Base-by-base conservation (phyloP, 2,329 filamentous ascomycete species). In the Botrytis elliptica region DNA sequence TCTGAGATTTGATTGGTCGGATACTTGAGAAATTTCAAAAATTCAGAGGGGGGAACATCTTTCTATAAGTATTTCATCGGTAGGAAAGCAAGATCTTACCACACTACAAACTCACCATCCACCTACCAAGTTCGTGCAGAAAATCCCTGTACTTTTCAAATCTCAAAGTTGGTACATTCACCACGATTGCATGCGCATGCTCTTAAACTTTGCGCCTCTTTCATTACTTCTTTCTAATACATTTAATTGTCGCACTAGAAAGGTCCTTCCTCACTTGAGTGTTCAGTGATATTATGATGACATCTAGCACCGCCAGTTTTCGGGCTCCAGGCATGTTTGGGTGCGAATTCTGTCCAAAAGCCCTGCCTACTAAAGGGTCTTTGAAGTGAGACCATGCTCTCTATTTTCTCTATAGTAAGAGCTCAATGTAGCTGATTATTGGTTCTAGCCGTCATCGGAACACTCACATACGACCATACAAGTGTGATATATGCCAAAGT, bases 391-490 rank as follows among this genome's bases (percentile, higher is more conserved):
- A 1, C 1, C 12, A 55, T n/a, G 14, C 5, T 55, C 12, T 55
- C 25, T 6, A 55, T 55, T 12, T n/a, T 55, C 25, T 7, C 49
- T n/a, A 7, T n/a, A 3, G 2, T 7, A n/a, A n/a, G 25, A 55
- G 25, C 49, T n/a, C 3, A 14, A n/a, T 3, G 25, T 55, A 14
- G 49, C 49, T 55, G 3, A 55, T 55, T n/a, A n/a, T 16, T 7
- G 12, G 20, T 12, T 55, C 49, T 55, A 55, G 25, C n/a, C 49
- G 49, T 55, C 49, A 55, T 55, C 25, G 49, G 2, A 55, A 55
- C 25, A 55, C 12, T 55, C 49, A 55, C 25, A n/a, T 55, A 16
- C 71, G 70, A 62, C 76, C 76, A 63, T 75, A 76, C 68, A 65
- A 63, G 20, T 76, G 75, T 70, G 29, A 20, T 62, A 52, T 49